Percentiles rank a stretch among this genome's conserved stretches.
Evolutionary conservation across 2,329 filamentous ascomycete species (phyloP).

Genomic region (Colletotrichum chrysophilum): DNA sequence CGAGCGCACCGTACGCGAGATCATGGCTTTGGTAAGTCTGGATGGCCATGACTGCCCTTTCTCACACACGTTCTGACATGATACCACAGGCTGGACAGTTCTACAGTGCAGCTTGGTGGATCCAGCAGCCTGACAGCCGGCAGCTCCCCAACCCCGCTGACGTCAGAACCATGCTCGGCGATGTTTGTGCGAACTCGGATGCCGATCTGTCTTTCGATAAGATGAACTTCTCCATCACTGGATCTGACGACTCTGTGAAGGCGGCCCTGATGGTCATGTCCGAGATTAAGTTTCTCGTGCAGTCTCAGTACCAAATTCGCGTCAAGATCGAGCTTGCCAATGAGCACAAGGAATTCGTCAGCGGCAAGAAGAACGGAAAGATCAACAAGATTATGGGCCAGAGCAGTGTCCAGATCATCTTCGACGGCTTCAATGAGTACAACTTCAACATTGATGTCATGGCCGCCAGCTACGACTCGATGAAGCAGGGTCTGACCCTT

Average conservation of each 20-base stretch:
- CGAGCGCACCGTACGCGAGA: constrained; percentile 91
- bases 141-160: constrained; percentile 70
- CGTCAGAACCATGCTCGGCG: constrained; percentile 87
- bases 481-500: constrained; percentile 88
- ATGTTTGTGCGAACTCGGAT: constrained; percentile 95
- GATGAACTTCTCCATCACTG: constrained; percentile 90
- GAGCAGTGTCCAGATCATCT: constrained; percentile 98
- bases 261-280: constrained; percentile 93
- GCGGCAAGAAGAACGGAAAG: constrained; percentile 99
- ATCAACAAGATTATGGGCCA: constrained; percentile 99
- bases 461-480: constrained; percentile 88
- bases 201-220: constrained; percentile 96
- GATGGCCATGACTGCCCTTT: constrained; percentile 12
- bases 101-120: constrained; percentile 96
- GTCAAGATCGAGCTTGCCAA: constrained; percentile 99
- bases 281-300: constrained; percentile 86
- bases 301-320: constrained; percentile 88
- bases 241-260: constrained; percentile 95
- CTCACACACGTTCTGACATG: constrained; percentile 27
- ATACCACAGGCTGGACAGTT: constrained; percentile 82
- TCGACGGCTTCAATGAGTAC: constrained; percentile 99
- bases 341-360: constrained; percentile 99
- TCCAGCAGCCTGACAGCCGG: constrained; percentile 32
- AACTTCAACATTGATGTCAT: constrained; percentile 99
- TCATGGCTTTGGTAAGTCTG: constrained; percentile 84